A percentile compares a stretch with the other conserved stretches of the same genome.
phyloP scores from a whole-genome alignment of 2,329 filamentous ascomycete species.

The Coniosporium tulheliwenetii region DNA sequence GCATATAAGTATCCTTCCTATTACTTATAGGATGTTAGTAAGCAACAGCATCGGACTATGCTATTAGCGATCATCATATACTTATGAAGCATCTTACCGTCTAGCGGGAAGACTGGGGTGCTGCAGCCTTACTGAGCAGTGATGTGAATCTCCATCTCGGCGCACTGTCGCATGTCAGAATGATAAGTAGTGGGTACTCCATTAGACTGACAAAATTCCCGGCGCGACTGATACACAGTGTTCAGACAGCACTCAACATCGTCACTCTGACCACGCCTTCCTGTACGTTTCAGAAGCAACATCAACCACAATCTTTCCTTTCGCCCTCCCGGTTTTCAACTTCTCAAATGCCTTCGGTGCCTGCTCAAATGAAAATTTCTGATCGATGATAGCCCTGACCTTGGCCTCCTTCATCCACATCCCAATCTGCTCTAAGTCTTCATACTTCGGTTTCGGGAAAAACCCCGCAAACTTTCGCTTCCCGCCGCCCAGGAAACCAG shows the following conservation, averaged over 20 bases:
- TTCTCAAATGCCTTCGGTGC: conserved; percentile 26
- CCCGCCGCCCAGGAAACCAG: conserved; percentile 34
- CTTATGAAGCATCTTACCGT: too few species aligned
- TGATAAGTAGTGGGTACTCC: too few species aligned
- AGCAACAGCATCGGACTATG: too few species aligned
- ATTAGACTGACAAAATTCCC: too few species aligned
- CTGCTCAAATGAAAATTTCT: conserved; percentile 39
- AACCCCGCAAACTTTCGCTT: conserved; percentile 25
- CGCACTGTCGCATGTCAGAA: too few species aligned
- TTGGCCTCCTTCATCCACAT: conserved; percentile 42
- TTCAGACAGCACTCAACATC: neutral
- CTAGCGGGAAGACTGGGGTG: too few species aligned
- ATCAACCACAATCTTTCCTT: conserved; percentile 17
- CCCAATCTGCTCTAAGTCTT: conserved; percentile 35
- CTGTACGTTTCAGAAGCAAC: conserved; percentile 2
- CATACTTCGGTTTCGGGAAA: conserved; percentile 21
- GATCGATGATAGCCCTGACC: conserved; percentile 39
- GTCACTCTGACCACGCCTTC: neutral
- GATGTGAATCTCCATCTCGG: too few species aligned
- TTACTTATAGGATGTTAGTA: too few species aligned
- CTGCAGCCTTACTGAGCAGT: too few species aligned
- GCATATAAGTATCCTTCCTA: too few species aligned
- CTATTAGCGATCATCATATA: too few species aligned
- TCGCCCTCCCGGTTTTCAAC: conserved; percentile 16
- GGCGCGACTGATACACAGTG: neutral